Evolutionary conservation across 2,329 filamentous ascomycete species (phyloP), one percentile per base, ranked within the genome.

Genomic region (Trichoderma sp.): DNA sequence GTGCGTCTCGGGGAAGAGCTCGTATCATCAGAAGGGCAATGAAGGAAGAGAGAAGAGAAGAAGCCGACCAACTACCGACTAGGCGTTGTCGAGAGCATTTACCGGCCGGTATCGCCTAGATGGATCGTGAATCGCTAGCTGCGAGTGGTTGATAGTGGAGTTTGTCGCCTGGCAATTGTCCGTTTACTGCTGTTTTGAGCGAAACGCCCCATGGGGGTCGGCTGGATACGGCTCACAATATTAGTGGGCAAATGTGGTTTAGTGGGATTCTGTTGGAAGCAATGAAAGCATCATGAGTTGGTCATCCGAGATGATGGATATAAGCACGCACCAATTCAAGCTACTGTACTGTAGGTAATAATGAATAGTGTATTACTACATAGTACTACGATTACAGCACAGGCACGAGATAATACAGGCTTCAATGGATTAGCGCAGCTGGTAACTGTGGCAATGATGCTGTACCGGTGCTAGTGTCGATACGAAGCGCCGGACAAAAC

Each of bases 151-250:
- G 57, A 52, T 42, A 39, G 42, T 50, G 54, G 54, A 67, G 35
- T 66, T 37, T 27, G 19, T 54, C 34, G 35, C 29, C 22, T 29
- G 39, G 22, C 42, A 52, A 45, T 56, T 48, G 37, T 35, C 27
- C 22, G 27, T 17, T 35, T 53, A 42, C 61, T 64, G 50, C 50
- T 64, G 35, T 29, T 56, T 64, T 64, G 61, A 64, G 61, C 50
- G 5, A 37, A 45, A 19, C 50, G 35, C 57, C 65, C 65, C 61
- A 48, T 37, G 63, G 68, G 68, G 68, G 68, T 63, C 68, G 68
- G 68, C 34, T 69, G 48, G 32, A 37, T 53, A 34, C 68, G 68
- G 68, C 68, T 69, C 56, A 48, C n/a, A n/a, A n/a, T 63, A 58
- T 27, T 63, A 58, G 64, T 57, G 50, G 63, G 63, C 52, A 4